phyloP scores from a whole-genome alignment of 805 yeast species.

The Diddensiella caesifluorescens region DNA sequence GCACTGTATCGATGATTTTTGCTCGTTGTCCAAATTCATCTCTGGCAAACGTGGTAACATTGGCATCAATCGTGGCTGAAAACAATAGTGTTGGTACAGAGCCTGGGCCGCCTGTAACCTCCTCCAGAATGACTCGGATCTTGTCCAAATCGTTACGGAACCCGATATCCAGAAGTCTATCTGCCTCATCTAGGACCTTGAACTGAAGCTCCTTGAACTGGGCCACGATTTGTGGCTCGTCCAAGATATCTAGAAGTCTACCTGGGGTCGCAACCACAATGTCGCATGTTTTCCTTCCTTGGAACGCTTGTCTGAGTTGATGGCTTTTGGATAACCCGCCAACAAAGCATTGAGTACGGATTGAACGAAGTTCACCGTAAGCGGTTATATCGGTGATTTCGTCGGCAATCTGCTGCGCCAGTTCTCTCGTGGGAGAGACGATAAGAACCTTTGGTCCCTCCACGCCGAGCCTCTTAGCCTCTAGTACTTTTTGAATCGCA shows the following conservation, averaged over 20 bases:
- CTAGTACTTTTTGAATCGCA: slow-evolving; percentile 51
- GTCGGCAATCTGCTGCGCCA: slow-evolving; percentile 73
- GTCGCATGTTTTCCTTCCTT: slow-evolving; percentile 32
- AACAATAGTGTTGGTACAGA: slow-evolving; percentile 62
- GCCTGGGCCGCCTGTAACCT: slow-evolving; percentile 25
- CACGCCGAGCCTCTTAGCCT: slow-evolving; percentile 32
- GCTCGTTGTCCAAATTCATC: slow-evolving; percentile 35
- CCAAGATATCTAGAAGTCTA: slow-evolving; percentile 60
- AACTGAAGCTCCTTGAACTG: slow-evolving; percentile 52
- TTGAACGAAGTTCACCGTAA: slow-evolving; percentile 30
- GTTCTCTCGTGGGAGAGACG: slow-evolving; percentile 86
- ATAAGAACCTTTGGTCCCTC: slow-evolving; percentile 55
- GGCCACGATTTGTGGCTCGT: slow-evolving; percentile 38
- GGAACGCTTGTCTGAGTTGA: slow-evolving; percentile 36
- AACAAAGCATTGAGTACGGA: slow-evolving; percentile 49
- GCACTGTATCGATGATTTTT: slow-evolving; percentile 60
- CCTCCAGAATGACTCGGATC: slow-evolving; percentile 46
- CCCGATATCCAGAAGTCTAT: slow-evolving; percentile 75
- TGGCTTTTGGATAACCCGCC: slow-evolving; percentile 54
- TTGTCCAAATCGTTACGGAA: slow-evolving; percentile 61
- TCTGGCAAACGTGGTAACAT: slow-evolving; percentile 62
- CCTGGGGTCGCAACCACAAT: slow-evolving; percentile 89
- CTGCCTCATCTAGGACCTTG: slow-evolving; percentile 87
- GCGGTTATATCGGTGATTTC: slow-evolving; percentile 49
- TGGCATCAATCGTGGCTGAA: slow-evolving; percentile 79